Base-by-base conservation (phyloP, 108 stramenopile genomes). In the Nitzschia palea region DNA sequence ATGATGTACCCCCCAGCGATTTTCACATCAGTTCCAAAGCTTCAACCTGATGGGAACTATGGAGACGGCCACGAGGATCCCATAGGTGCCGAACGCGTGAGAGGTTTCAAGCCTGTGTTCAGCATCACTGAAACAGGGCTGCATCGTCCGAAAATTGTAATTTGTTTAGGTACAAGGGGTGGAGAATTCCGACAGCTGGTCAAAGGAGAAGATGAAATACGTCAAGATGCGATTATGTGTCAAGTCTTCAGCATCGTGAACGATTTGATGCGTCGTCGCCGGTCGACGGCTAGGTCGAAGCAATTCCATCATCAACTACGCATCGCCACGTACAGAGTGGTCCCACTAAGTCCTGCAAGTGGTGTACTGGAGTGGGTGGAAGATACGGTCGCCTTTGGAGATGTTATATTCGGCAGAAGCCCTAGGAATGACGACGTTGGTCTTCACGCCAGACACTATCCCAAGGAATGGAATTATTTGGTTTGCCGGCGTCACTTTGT, bases 181-280 rank as follows among this genome's bases (percentile, higher is more conserved):
- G 74, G 79, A 8, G 31, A 51, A 34, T 94, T 77, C 62, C 84
- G 69, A 30, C 96, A 97, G 66, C 86, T 97, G 28, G 96, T 97
- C 29, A 97, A 97, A 71, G 96, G 96, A 31, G 72, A 84, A 59
- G 98, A 99, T 64, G 97, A 98, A 61, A 80, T 97, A 4, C 86
- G 98, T 10, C 96, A 97, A 70, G 99, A 99, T 81, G 98, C 98
- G 0, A 88, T 99, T 9, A 98, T 98, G 96, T 70, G 89, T 58
- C 98, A 98, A 85, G 94, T 98, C 29, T 98, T 99, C 62, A 82
- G 69, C 31, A 84, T 88, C 26, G 83, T 98, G 27, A 98, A 99
- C 58, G 73, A 68, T 26, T 81, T 98, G 52, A 78, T 99, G 45
- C 58, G 52, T 36, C 59, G 65, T 9, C 55, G 74, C 22, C 44